phyloP scores from a whole-genome alignment of 2,329 filamentous ascomycete species.

The Fusarium agapanthi region DNA sequence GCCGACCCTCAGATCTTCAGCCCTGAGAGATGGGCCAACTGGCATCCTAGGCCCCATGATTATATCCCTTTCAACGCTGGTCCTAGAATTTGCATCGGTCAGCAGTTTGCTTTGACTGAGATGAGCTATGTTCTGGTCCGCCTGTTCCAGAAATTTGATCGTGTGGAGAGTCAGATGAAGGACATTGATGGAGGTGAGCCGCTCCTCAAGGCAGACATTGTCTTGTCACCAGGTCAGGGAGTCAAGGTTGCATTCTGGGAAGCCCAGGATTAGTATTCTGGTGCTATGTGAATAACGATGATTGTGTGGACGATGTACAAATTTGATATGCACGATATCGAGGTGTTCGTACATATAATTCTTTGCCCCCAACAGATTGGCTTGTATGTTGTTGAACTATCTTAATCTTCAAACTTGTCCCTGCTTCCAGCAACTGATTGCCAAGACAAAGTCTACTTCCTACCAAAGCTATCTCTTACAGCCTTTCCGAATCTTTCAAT shows the following conservation, averaged over 20 bases:
- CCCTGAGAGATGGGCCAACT: conserved; percentile 72
- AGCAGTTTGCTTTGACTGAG: conserved; percentile 84
- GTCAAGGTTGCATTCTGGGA: conserved; percentile 67
- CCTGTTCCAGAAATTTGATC: conserved; percentile 76
- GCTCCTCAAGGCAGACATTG: conserved; percentile 66
- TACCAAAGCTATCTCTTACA: conserved; percentile 66
- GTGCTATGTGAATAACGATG: not conserved
- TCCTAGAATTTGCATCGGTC: conserved; percentile 77
- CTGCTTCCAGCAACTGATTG: not conserved
- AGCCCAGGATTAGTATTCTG: conserved; percentile 42
- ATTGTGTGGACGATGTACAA: not conserved
- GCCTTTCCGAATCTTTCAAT: conserved; percentile 80
- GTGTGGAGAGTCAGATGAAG: conserved; percentile 66
- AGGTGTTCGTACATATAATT: not conserved
- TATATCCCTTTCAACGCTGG: conserved; percentile 82
- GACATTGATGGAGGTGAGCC: conserved; percentile 63
- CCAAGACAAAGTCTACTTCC: conserved; percentile 33
- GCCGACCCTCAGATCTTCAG: conserved; percentile 62
- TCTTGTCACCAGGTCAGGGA: conserved; percentile 66
- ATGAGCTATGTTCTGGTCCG: conserved; percentile 77
- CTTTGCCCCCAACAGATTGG: not conserved
- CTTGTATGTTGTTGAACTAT: not conserved
- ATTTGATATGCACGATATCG: not conserved
- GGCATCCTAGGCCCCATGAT: conserved; percentile 73
- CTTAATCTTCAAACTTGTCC: not conserved